phyloP scores from a whole-genome alignment of 1,284 basidiomycete genomes.

The Leccinum fallax region DNA sequence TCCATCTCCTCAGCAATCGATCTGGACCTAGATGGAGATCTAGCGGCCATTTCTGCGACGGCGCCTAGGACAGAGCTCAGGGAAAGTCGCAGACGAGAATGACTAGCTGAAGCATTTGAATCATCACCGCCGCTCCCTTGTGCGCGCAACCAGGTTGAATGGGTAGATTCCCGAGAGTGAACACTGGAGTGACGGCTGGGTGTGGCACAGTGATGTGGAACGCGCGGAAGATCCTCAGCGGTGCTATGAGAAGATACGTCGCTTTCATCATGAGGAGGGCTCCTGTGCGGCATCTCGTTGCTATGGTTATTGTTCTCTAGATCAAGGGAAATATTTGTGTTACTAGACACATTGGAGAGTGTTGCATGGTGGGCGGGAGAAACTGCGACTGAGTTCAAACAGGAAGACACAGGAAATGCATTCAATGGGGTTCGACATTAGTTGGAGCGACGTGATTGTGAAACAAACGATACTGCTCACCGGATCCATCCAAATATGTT shows the following conservation, averaged over 20 bases:
- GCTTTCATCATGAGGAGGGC: background rate
- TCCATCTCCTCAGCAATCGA: conserved; percentile 19
- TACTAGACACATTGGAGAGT: conserved; percentile 18
- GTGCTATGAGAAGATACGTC: background rate
- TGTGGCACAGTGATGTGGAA: background rate
- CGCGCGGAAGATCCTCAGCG: conserved; percentile 25
- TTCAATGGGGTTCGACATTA: background rate
- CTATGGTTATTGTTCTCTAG: background rate
- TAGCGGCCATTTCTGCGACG: conserved; percentile 34
- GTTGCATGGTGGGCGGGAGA: background rate
- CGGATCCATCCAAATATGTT: background rate
- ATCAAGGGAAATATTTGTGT: conserved; percentile 7
- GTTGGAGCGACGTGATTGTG: background rate
- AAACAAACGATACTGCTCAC: background rate
- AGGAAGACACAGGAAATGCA: conserved; percentile 2
- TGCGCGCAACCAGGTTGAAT: background rate
- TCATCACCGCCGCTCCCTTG: background rate
- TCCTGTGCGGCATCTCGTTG: background rate
- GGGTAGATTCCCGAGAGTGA: conserved; percentile 9
- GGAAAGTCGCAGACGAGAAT: conserved; percentile 40
- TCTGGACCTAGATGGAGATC: conserved; percentile 16
- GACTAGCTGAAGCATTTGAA: conserved; percentile 13
- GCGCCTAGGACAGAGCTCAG: conserved; percentile 42
- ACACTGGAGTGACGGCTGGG: background rate
- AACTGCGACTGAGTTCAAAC: background rate